Evolutionary conservation across 768 basidiomycete genomes (phyloP), one percentile per base, ranked within the genome.

Genomic region (Kwoniella sp.): DNA sequence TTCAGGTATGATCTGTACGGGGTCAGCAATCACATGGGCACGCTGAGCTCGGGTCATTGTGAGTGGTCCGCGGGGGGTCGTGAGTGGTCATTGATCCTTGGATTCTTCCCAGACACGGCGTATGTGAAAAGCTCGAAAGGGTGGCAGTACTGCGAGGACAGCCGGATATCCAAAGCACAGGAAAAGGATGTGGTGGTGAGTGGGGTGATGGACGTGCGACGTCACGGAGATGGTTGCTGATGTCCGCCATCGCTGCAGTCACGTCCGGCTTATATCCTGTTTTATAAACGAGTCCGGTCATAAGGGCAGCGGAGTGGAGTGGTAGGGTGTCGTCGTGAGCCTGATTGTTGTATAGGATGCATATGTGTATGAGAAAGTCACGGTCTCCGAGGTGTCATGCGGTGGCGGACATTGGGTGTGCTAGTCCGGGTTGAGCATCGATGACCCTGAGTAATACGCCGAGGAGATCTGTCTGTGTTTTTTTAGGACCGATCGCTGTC

Each of bases 11-110:
- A 99, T 65, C 76, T 98, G 59, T 98, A 95, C 67, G 92, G 80
- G 9, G 91, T 98, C 34, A 93, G 89, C 52, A 96, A 98, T 73
- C 95, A 99, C 76, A 89, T 84, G 73, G 95, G 95, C 1, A 93
- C 84, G 69, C 76, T 99, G 48, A 89, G 85, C 65, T 89, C 88
- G 68, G 95, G 95, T 0, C 95, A 99, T 75, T 99, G 95, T 95
- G 63, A 75, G 90, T 79, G 5, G 15, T 5, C 15, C 5, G 6
- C 34, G 34, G 15, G 6, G 15, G 34, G 34, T n/a, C 15, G 15
- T 36, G 34, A 19, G 11, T n/a, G 19, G 9, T 19, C 36, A 42
- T 29, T 17, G 29, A 28, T 14, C 10, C 23, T 15, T 22, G 25
- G 20, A 19, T 15, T 27, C 20, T 15, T 14, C 42, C 34, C 38